Base-by-base conservation (phyloP, 164 flowering plant species). In the Nelumbo lutea region DNA sequence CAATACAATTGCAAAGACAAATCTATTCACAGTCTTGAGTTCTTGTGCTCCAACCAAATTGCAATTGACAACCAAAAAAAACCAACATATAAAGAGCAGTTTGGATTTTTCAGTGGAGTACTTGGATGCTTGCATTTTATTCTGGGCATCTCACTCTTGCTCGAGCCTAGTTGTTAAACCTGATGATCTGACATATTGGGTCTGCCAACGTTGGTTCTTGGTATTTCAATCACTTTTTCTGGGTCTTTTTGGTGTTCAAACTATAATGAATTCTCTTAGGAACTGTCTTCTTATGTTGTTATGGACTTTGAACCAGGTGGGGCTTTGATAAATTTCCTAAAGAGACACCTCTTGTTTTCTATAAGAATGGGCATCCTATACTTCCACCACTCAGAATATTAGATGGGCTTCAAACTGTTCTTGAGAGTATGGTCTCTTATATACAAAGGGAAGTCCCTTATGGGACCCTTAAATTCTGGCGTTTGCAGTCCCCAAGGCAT, bases 401-500 rank as follows among this genome's bases (percentile, higher is more conserved):
- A 40, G 95, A 87, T 73, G 97, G 99, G 39, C 83, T 88, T 46
- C 76, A 83, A 70, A 81, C 77, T 62, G 99, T 91, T 56, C 86
- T 96, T 46, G 73, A 86, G 70, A 82, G 74, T 66, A 91, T 88
- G 93, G 77, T 86, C 59, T 80, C 88, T 9, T 75, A 82, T 81
- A 88, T 93, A 61, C 79, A 88, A 62, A 85, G 74, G 61, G 79
- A 79, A 72, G 71, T 91, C 62, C 97, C 96, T 60, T 64, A 47
- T 15, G 80, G 73, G 65, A 85, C 88, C 14, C 78, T 93, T 62
- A 93, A 91, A 81, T 88, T 96, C 67, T 93, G 97, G 98, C 88
- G 98, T 15, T 74, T 90, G 73, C 98, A 96, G 71, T 93, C 97
- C 13, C 98, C 99, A 38, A 79, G 99, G 71, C 98, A 96, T 74